Base-by-base conservation (phyloP, 768 basidiomycete species). In the Auricularia heimuer region DNA sequence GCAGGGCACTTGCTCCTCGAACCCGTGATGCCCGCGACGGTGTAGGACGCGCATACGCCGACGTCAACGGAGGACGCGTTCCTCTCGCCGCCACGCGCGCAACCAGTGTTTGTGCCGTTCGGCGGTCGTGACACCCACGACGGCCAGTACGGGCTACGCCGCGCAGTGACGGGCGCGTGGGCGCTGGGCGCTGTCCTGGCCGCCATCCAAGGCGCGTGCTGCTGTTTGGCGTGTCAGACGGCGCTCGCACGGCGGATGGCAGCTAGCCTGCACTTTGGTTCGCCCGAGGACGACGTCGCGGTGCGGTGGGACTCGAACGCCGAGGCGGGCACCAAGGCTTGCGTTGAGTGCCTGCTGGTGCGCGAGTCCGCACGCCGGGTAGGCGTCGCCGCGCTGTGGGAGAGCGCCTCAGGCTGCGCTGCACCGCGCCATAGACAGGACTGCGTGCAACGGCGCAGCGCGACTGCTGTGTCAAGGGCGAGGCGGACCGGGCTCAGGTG, bases 111-210 rank as follows among this genome's bases (percentile, higher is more conserved):
- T 24, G 24, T 24, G 24, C 24, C 24, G 24, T 24, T 24, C 24
- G 24, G 24, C 24, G 24, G 24, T 24, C 24, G 24, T 24, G 24
- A 24, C 24, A 24, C 24, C 24, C 11, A 79, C 79, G 2, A 75
- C 76, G 3, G 76, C 76, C 64, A 71, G 44, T 24, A 51, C 51
- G 35, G 68, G 81, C 37, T 95, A 95, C 75, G 92, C 94, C 74
- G 91, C 90, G 2, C 80, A 90, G 81, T 86, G 72, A 94, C 91
- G 63, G 93, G 94, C 73, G 85, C 88, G 12, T 95, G 93, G 93
- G 91, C 92, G 10, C 86, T 88, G 69, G 92, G 92, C 1, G 88
- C 94, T 18, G 90, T 93, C 60, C 75, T 94, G 12, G 94, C 85
- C 73, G 90, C 88, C 39, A 78, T 94, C 81, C 86, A 6, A 85